A percentile compares a stretch with the other conserved stretches of the same genome.
Evolutionary conservation across 2,329 filamentous ascomycete genomes (phyloP).

Genomic region (Hypocreales sp.): DNA sequence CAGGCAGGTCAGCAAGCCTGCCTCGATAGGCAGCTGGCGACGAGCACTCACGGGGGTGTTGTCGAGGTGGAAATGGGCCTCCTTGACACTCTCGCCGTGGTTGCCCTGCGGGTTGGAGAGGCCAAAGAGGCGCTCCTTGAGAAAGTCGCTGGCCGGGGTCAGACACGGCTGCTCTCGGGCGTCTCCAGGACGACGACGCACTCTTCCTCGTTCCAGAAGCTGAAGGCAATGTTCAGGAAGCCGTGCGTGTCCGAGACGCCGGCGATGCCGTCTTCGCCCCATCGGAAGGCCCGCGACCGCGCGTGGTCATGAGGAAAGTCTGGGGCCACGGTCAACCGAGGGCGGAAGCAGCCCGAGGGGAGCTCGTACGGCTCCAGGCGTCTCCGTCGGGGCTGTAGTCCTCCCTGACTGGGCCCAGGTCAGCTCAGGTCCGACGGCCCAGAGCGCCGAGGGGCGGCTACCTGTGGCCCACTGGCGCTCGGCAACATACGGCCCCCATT

Average conservation of each 20-base stretch:
- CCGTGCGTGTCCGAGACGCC: slow-evolving; percentile 87
- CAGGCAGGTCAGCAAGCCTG: slow-evolving; percentile 9
- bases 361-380: slow-evolving; percentile 78
- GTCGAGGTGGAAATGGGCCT: slow-evolving; percentile 90
- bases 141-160: slow-evolving; percentile 48
- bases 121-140: slow-evolving; percentile 91
- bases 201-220: slow-evolving; percentile 98
- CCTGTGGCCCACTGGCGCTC: slow-evolving; percentile 94
- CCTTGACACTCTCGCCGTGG: slow-evolving; percentile 93
- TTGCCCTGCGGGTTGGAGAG: slow-evolving; percentile 94
- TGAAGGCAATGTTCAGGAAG: slow-evolving; percentile 81
- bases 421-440: slow-evolving; percentile 7
- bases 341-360: slow-evolving; percentile 1
- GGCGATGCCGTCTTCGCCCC: slow-evolving; percentile 95
- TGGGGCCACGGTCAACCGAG: slow-evolving; percentile 19
- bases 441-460: slow-evolving; percentile 21
- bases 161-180: slow-evolving; percentile 6
- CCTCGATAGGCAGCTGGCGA: neutral
- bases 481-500: slow-evolving; percentile 88
- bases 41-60: slow-evolving; percentile 55
- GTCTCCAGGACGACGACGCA: slow-evolving; percentile 18
- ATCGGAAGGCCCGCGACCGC: slow-evolving; percentile 74
- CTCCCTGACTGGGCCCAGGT: slow-evolving; percentile 48
- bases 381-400: slow-evolving; percentile 85
- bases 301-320: slow-evolving; percentile 93